phyloP scores from a whole-genome alignment of 2,329 filamentous ascomycete species.

The Coniochaeta hoffmannii region DNA sequence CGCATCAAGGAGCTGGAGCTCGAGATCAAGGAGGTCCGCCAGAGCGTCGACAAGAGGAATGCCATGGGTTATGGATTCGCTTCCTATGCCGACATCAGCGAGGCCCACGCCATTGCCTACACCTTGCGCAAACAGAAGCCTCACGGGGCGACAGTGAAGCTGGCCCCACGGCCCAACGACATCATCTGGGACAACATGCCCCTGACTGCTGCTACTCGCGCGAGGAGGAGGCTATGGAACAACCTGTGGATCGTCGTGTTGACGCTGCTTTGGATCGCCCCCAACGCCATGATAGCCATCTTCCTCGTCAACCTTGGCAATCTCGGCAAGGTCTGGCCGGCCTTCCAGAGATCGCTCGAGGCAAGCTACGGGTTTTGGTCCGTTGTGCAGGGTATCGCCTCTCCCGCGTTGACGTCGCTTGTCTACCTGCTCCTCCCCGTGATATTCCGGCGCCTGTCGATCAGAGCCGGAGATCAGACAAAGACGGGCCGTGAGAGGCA shows the following conservation, averaged over 20 bases:
- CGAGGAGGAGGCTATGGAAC: conserved; percentile 69
- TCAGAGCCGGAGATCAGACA: conserved; percentile 77
- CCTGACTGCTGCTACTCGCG: conserved; percentile 59
- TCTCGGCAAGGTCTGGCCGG: conserved; percentile 70
- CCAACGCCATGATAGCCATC: conserved; percentile 90
- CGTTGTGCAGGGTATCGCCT: conserved; percentile 83
- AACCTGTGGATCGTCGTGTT: conserved; percentile 76
- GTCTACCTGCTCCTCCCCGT: conserved; percentile 84
- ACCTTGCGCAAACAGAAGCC: conserved; percentile 73
- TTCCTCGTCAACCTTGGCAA: conserved; percentile 85
- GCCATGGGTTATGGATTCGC: conserved; percentile 91
- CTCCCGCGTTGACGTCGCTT: conserved; percentile 79
- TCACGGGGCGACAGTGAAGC: conserved; percentile 64
- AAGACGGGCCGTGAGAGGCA: conserved; percentile 91
- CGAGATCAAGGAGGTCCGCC: conserved; percentile 76
- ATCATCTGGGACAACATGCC: conserved; percentile 94
- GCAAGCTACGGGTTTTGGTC: conserved; percentile 66
- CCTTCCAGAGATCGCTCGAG: conserved; percentile 60
- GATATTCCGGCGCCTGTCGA: conserved; percentile 81
- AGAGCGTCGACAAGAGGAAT: conserved; percentile 77
- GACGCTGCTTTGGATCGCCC: conserved; percentile 79
- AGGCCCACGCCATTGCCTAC: conserved; percentile 84
- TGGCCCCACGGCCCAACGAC: conserved; percentile 83
- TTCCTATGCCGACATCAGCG: conserved; percentile 80
- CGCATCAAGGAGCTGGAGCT: conserved; percentile 77